Conservation (phyloP, 805 yeast species). For the Wickerhamiella dianesei region DNA sequence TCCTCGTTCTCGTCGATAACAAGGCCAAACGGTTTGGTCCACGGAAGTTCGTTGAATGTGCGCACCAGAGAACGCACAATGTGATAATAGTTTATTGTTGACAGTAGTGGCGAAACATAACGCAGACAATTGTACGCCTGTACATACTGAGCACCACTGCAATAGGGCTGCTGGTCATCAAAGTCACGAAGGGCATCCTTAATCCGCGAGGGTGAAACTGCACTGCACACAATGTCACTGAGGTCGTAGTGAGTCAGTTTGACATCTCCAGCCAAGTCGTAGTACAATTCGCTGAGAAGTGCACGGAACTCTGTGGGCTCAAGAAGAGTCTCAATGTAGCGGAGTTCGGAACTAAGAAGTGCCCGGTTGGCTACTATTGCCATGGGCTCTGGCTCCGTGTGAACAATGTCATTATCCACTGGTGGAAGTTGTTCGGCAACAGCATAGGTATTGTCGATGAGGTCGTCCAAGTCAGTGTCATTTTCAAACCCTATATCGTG, state of each 20-base stretch:
- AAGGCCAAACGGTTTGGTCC: neutral
- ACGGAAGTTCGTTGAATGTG: neutral
- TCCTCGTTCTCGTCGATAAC: neutral
- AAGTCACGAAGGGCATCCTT: neutral
- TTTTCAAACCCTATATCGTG: neutral
- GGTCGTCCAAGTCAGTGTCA: neutral
- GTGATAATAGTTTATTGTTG: neutral
- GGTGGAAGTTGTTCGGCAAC: neutral
- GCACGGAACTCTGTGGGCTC: constrained; percentile 15
- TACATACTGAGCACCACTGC: neutral
- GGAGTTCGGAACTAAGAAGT: constrained; percentile 12
- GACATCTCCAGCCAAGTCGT: constrained; percentile 8
- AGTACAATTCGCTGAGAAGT: constrained; percentile 13
- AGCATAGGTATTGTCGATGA: neutral
- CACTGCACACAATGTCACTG: constrained; percentile 11
- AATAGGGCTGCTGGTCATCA: neutral
- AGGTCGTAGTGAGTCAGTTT: constrained; percentile 18
- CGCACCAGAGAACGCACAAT: neutral
- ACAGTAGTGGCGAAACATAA: neutral
- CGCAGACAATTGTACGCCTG: neutral
- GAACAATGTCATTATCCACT: neutral
- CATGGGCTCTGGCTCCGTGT: neutral
- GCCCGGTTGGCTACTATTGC: neutral
- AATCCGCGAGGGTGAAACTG: neutral
- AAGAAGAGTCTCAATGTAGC: constrained; percentile 15